Evolutionary conservation across 2,329 filamentous ascomycete genomes (phyloP).

Genomic region (Colletotrichum chrysophilum): DNA sequence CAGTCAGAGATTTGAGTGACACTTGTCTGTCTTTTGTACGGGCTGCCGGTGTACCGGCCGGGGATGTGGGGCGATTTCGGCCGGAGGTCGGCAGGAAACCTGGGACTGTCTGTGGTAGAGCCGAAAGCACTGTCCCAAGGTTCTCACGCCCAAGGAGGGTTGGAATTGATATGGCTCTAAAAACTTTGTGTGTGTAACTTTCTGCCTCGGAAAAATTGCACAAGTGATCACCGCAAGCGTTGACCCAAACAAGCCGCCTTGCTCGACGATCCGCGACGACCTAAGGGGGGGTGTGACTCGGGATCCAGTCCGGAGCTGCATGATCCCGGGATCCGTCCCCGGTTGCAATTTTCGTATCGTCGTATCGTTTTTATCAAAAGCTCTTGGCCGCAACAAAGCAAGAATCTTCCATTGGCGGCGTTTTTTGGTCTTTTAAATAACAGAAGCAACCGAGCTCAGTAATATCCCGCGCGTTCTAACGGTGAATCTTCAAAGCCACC

Average conservation of each 20-base stretch:
- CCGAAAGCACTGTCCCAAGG: not conserved
- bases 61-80: not conserved
- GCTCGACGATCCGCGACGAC: not conserved
- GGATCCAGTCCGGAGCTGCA: not conserved
- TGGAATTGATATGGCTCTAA: not conserved
- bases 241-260: not conserved
- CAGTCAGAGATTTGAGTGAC: not conserved
- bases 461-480: not conserved
- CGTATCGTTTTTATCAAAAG: not conserved
- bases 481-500: not conserved
- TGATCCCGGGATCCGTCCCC: not conserved
- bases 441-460: not conserved
- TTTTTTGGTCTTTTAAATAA: not conserved
- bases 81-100: not conserved
- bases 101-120: not conserved
- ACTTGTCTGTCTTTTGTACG: not conserved
- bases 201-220: rapidly evolving
- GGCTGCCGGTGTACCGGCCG: not conserved
- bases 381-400: not conserved
- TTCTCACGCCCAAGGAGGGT: rapidly evolving
- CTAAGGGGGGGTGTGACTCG: not conserved
- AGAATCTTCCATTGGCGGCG: not conserved
- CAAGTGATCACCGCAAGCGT: not conserved
- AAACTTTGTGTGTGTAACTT: not conserved
- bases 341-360: not conserved